Evolutionary conservation across 2,329 filamentous ascomycete genomes (phyloP), one percentile per base, ranked within the genome.

Genomic region (Ophiostoma populinum): DNA sequence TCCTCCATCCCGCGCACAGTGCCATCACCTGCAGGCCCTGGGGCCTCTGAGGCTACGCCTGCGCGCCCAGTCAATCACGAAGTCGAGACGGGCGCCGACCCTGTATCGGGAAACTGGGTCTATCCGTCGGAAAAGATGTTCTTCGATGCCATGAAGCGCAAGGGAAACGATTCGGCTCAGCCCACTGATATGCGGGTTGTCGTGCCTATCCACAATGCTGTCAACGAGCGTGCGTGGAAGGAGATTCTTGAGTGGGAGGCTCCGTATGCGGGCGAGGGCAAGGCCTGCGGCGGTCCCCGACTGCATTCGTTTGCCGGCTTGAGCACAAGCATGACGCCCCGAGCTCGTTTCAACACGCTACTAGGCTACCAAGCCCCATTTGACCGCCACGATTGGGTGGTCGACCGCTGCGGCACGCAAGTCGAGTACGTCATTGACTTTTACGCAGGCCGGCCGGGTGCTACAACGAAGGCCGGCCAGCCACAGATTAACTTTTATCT

Each of bases 341-440:
- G 75, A 41, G 90, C 90, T 3, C 66, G 86, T 39, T 55, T 90
- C 45, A 92, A 92, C 55, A 80, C 75, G 5, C 56, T 85, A 39
- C 58, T 93, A 36, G 90, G 90, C n/a, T 95, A 93, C 55, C 76
- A 79, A 40, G 65, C 77, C 35, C 90, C 90, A 2, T 98, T 98
- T 55, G 90, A 98, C 57, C 67, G 90, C 19, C 90, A 98, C 54
- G 90, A 98, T 55, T 98, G 90, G 90, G 75, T 94, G 17, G 77
- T 98, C 24, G 86, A 98, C 56, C 67, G 90, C 34, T 95, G 90
- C 51, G 87, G 80, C 20, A 77, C 64, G 15, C 72, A 71, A 49
- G 61, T 98, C 32, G 90, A 95, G 48, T 98, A 98, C 53, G 79
- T 98, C 25, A 98, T 98, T 54, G 90, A 98, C 56, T 98, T 98